These are phyloP conservation scores for Aphanoascus verrucosus DNA, from an alignment of 2,329 filamentous ascomycete genomes.

Conservation along the genomic window DNA sequence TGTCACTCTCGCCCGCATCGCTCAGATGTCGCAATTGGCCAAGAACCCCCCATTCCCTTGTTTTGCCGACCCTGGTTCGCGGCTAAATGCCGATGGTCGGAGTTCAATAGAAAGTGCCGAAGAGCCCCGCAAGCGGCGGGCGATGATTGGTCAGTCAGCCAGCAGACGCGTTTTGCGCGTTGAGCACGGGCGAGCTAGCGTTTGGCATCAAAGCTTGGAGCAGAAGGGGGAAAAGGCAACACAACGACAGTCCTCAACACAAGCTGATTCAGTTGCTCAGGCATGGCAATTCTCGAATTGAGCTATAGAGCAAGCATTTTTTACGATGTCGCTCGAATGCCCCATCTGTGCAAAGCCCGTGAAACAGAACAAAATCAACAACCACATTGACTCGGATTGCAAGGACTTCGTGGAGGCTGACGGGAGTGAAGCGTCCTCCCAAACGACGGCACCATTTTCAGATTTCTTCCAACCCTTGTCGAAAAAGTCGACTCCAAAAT, in stretches of 20 bases:
- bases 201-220: not conserved
- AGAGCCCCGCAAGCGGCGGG: not conserved
- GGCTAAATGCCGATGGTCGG: not conserved
- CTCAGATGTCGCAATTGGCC: not conserved
- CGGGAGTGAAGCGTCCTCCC: conserved; percentile 28
- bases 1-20: too few relatives aligned
- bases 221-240: not conserved
- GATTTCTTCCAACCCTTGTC: conserved; percentile 17
- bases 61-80: not conserved
- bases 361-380: conserved; percentile 67
- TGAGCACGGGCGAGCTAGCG: not conserved
- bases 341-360: conserved; percentile 67
- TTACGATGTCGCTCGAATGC: conserved; percentile 50
- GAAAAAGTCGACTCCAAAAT: conserved; percentile 6
- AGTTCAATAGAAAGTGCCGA: not conserved
- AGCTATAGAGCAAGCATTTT: not conserved
- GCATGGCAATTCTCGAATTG: not conserved
- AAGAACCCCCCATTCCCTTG: not conserved
- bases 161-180: not conserved
- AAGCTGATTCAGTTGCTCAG: not conserved
- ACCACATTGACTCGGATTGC: conserved; percentile 80
- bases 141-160: not conserved
- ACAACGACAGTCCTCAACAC: not conserved
- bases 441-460: conserved; percentile 38
- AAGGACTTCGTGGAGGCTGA: conserved; percentile 48